phyloP scores from a whole-genome alignment of 2,329 filamentous ascomycete species.

The Diaporthe citri region DNA sequence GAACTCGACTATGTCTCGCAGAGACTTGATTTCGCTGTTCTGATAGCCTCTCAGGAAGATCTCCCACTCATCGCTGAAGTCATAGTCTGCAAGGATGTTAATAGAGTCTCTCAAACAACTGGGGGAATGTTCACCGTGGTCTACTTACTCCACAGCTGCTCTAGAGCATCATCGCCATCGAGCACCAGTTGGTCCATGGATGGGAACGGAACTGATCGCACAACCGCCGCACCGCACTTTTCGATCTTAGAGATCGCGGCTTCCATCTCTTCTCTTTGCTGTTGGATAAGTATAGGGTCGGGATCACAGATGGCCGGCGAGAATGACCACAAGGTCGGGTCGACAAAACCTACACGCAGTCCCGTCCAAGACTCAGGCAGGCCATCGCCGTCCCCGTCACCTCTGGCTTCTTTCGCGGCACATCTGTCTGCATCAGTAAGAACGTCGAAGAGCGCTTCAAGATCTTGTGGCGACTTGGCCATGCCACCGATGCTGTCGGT shows the following conservation, averaged over 20 bases:
- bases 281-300: background rate
- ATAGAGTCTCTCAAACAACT: too few relatives aligned
- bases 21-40: background rate
- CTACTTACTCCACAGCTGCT: conserved; percentile 4
- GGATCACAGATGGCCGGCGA: background rate
- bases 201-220: background rate
- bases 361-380: background rate
- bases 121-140: background rate
- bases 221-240: background rate
- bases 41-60: background rate
- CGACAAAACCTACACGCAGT: background rate
- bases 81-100: background rate
- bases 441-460: background rate
- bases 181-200: background rate
- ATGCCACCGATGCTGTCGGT: background rate
- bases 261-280: background rate
- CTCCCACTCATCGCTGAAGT: background rate
- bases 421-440: background rate
- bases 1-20: background rate
- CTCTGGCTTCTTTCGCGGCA: fast-evolving
- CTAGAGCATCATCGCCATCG: background rate
- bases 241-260: background rate
- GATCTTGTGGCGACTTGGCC: background rate
- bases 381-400: background rate
- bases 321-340: background rate